These are phyloP conservation scores for Rhizopus stolonifer DNA, from an alignment of 371 early-diverging fungal genomes.

Conservation along the genomic window DNA sequence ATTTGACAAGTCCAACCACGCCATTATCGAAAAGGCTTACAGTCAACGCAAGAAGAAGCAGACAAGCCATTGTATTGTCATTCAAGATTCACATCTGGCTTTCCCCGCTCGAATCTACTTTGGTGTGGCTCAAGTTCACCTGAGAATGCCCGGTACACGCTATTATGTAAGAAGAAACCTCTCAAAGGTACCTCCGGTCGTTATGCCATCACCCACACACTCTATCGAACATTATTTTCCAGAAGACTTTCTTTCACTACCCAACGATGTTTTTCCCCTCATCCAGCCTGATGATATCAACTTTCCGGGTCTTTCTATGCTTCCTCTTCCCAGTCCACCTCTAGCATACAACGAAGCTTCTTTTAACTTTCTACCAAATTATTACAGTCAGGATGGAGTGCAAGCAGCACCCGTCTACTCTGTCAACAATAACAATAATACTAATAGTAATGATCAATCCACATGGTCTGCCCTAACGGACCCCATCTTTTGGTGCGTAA, in stretches of 20 bases:
- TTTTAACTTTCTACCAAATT: no score
- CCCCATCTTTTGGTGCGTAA: background rate
- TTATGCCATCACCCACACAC: background rate
- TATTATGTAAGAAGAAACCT: conserved; percentile 38
- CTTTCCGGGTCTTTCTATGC: no score
- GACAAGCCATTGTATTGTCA: conserved; percentile 33
- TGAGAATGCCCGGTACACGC: conserved; percentile 54
- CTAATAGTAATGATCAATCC: no score
- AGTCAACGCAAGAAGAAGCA: conserved; percentile 23
- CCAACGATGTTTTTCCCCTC: no score
- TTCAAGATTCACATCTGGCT: conserved; percentile 33
- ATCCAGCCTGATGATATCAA: no score
- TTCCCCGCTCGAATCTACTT: conserved; percentile 36
- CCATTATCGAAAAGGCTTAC: conserved; percentile 35
- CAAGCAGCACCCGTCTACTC: no score
- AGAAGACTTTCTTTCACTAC: background rate
- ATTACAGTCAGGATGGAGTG: no score
- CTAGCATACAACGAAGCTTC: no score
- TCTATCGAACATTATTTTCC: background rate
- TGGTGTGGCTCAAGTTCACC: conserved; percentile 42
- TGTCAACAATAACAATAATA: no score
- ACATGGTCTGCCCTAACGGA: background rate
- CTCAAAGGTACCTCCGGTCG: background rate
- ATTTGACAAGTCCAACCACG: conserved; percentile 42
- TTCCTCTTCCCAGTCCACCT: no score